phyloP scores from a whole-genome alignment of 2,329 filamentous ascomycete species.

The Verticillium longisporum region DNA sequence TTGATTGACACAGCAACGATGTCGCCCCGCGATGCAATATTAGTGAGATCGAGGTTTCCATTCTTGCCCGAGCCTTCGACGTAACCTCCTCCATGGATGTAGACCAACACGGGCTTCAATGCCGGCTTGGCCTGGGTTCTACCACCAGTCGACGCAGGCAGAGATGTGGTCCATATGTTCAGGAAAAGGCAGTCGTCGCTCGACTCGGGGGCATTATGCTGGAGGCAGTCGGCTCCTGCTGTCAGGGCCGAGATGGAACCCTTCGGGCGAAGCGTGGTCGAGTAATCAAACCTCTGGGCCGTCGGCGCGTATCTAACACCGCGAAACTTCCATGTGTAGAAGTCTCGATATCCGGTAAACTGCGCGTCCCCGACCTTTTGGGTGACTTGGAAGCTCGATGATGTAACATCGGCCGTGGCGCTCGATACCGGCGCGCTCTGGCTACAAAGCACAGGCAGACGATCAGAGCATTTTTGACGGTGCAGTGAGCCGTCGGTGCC shows the following conservation, averaged over 20 bases:
- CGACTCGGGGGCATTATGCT: neutral
- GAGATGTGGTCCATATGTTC: constrained; percentile 38
- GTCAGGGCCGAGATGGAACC: neutral
- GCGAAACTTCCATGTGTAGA: constrained; percentile 1
- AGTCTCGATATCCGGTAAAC: neutral
- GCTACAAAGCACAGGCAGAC: neutral
- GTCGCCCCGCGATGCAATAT: constrained; percentile 36
- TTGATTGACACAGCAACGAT: constrained; percentile 52
- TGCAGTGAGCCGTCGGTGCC: neutral
- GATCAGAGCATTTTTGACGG: neutral
- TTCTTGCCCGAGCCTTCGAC: constrained; percentile 32
- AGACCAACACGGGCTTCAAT: constrained; percentile 20
- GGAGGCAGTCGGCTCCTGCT: neutral
- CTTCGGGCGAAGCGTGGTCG: neutral
- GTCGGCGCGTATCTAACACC: neutral
- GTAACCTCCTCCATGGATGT: constrained; percentile 36
- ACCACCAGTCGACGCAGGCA: neutral
- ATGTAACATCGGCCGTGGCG: neutral
- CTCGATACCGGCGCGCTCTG: neutral
- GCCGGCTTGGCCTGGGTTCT: neutral
- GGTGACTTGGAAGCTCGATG: neutral
- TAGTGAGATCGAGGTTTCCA: constrained; percentile 35
- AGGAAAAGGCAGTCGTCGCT: constrained; percentile 41
- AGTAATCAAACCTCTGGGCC: neutral
- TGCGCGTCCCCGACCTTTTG: neutral